Conservation (phyloP, 805 yeast genomes). For the Sugiyamaella marilandica region DNA sequence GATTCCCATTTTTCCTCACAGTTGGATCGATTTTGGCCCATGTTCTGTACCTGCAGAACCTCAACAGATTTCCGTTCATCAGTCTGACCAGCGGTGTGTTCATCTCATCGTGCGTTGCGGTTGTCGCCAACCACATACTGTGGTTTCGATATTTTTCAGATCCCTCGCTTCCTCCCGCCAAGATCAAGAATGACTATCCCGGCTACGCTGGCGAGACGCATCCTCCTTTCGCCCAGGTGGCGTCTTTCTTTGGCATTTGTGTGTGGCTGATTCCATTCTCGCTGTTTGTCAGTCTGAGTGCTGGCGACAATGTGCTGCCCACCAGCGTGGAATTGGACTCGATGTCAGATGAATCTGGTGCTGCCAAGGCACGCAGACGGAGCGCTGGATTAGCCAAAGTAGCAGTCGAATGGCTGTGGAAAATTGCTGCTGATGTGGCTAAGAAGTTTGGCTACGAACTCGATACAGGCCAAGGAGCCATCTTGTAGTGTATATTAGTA, state of each 20-base stretch:
- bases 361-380: slow-evolving; percentile 34
- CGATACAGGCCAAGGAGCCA: slow-evolving; percentile 34
- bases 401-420: slow-evolving; percentile 51
- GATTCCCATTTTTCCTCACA: slow-evolving; percentile 68
- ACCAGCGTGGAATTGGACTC: slow-evolving; percentile 23
- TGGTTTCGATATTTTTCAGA: slow-evolving; percentile 89
- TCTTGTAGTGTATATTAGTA: slow-evolving; percentile 1
- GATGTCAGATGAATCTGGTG: slow-evolving; percentile 28
- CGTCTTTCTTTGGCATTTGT: slow-evolving; percentile 91
- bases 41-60: slow-evolving; percentile 67
- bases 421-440: slow-evolving; percentile 41
- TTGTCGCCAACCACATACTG: slow-evolving; percentile 71
- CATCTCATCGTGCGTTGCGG: slow-evolving; percentile 63
- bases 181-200: slow-evolving; percentile 39
- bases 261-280: slow-evolving; percentile 95
- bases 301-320: slow-evolving; percentile 86
- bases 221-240: slow-evolving; percentile 81
- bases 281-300: slow-evolving; percentile 83
- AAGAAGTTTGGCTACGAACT: slow-evolving; percentile 61
- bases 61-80: slow-evolving; percentile 79
- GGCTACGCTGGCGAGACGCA: slow-evolving; percentile 60
- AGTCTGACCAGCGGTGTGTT: slow-evolving; percentile 67
- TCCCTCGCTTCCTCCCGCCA: slow-evolving; percentile 53
- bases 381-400: slow-evolving; percentile 68
- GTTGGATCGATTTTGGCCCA: slow-evolving; percentile 67